Evolutionary conservation across 2,329 filamentous ascomycete species (phyloP).

Genomic region (Diaporthe citri): DNA sequence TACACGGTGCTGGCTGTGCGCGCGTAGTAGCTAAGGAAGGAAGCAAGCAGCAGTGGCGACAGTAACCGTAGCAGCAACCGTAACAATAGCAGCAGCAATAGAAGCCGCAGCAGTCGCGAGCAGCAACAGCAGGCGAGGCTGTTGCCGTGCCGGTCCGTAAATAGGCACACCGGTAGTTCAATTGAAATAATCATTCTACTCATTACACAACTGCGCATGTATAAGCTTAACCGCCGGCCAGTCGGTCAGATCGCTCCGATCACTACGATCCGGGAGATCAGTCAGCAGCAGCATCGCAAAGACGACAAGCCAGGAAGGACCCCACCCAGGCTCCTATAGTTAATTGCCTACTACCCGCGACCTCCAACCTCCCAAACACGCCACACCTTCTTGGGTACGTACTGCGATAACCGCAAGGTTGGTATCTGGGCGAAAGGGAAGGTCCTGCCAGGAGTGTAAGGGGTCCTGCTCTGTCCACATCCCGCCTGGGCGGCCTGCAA

Average conservation of each 20-base stretch:
- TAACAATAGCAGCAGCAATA: neutral
- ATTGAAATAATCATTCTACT: neutral
- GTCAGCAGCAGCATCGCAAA: neutral
- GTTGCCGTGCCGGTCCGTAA: neutral
- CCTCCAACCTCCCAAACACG: neutral
- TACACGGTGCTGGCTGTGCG: neutral
- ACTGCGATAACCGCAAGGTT: neutral
- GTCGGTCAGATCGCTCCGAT: neutral
- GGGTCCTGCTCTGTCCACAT: too few species aligned
- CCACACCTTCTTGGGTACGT: neutral
- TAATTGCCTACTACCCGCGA: neutral
- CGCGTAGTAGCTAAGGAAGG: neutral
- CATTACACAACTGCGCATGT: neutral
- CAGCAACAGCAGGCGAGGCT: slow-evolving; percentile 3
- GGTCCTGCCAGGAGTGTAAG: neutral
- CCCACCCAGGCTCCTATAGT: neutral
- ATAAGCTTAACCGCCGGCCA: neutral
- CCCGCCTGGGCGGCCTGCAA: neutral
- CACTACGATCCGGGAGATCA: neutral
- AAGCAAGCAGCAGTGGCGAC: neutral
- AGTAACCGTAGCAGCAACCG: neutral
- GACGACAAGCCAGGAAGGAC: neutral
- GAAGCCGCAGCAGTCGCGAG: neutral
- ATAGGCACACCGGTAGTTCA: neutral
- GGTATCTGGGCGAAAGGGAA: neutral